Base-by-base conservation (phyloP, 176 grass and related monocot genomes). In the Oryza coarctata region DNA sequence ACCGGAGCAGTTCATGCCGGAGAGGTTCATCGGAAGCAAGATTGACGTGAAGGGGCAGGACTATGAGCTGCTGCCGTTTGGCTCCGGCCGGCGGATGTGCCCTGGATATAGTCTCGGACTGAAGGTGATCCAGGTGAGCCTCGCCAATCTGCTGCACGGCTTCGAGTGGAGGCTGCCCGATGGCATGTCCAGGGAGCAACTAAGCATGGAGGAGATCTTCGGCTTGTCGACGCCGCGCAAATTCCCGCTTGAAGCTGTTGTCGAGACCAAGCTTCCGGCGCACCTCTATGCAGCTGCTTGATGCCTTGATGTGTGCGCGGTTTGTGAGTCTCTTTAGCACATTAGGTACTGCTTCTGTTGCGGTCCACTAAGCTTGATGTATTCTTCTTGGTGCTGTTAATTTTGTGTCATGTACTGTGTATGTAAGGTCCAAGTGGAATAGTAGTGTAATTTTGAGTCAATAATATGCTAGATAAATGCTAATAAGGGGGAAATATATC, bases 1-100 rank as follows among this genome's bases (percentile, higher is more conserved):
- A 0, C 87, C 87, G 0, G 85, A 90, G 2, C 87, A 92, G 65
- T 95, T 95, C 47, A 66, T 22, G 29, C 89, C 89, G 1, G 89
- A 87, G 62, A 57, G 92, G 5, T 94, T 94, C 71, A 27, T 95
- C 7, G 87, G 55, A 1, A 92, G 45, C 14, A 49, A 50, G 18
- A 65, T 95, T 20, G 90, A 95, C 57, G 71, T 95, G 44, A 95
- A 86, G 61, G 93, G 93, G n/a, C 93, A 90, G 7, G 76, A 94
- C 65, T 95, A 27, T 40, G 85, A 92, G 83, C 70, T 95, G 40
- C 65, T 95, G 40, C 87, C 93, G 17, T 92, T 95, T 12, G 90
- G 90, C 1, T 87, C 90, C 0, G 85, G 93, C 4, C 49, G 90
- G 9, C 85, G 93, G 13, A 95, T 95, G 93, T 95, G 93, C 76